phyloP scores from a whole-genome alignment of 2,329 filamentous ascomycete genomes.

The Aureobasidium sp. region DNA sequence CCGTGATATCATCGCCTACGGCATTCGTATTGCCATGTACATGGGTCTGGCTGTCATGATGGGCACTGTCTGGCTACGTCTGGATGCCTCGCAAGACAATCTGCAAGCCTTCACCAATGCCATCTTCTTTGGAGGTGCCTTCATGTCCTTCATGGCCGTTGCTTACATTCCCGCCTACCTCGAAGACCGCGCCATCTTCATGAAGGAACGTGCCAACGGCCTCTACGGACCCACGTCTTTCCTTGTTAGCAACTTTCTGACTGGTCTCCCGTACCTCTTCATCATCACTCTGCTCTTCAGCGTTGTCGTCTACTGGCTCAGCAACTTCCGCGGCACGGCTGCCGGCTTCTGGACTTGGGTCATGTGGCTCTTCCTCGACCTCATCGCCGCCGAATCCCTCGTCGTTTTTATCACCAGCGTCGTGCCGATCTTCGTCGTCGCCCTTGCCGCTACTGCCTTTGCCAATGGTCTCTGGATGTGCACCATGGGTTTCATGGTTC shows the following conservation, averaged over 20 bases:
- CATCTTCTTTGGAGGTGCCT: slow-evolving; percentile 52
- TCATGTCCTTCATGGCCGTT: slow-evolving; percentile 52
- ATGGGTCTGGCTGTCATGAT: slow-evolving; percentile 73
- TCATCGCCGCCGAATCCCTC: slow-evolving; percentile 73
- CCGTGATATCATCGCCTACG: slow-evolving; percentile 77
- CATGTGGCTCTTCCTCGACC: slow-evolving; percentile 78
- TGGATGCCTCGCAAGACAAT: slow-evolving; percentile 59
- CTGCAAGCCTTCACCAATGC: slow-evolving; percentile 80
- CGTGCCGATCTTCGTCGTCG: slow-evolving; percentile 72
- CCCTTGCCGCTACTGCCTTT: slow-evolving; percentile 73
- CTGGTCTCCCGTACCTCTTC: slow-evolving; percentile 73
- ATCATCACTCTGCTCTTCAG: slow-evolving; percentile 71
- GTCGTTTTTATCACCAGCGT: slow-evolving; percentile 69
- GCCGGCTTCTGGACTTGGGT: slow-evolving; percentile 68
- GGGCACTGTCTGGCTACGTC: slow-evolving; percentile 78
- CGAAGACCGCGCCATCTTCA: slow-evolving; percentile 65
- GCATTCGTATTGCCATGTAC: slow-evolving; percentile 78
- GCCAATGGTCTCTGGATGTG: slow-evolving; percentile 88
- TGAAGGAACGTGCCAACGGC: slow-evolving; percentile 75
- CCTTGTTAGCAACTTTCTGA: slow-evolving; percentile 71
- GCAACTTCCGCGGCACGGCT: slow-evolving; percentile 62
- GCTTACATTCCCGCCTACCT: slow-evolving; percentile 80
- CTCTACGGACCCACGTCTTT: slow-evolving; percentile 69
- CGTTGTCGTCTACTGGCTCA: slow-evolving; percentile 70
- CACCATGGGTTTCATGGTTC: slow-evolving; percentile 75